Evolutionary conservation across 225 moss, liverwort and hornwort species (phyloP).

Genomic region (Sphagnum tenellum): DNA sequence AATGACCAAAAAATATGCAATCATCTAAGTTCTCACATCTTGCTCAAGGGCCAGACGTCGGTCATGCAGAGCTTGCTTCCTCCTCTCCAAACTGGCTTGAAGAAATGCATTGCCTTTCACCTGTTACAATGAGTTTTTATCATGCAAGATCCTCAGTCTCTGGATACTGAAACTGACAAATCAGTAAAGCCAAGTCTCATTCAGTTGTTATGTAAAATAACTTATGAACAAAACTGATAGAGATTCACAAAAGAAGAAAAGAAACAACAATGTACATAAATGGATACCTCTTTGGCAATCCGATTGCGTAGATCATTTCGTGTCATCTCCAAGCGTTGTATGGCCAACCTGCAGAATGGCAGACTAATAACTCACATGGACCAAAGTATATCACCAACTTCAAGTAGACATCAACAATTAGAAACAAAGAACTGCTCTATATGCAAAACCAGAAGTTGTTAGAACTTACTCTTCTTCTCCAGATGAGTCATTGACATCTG

Average conservation of each 20-base stretch:
- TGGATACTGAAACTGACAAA: too few species aligned
- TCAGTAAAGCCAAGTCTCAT: too few species aligned
- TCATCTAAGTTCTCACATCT: slow-evolving; percentile 32
- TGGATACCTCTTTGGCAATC: slow-evolving; percentile 78
- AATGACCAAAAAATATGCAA: too few species aligned
- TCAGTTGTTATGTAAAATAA: too few species aligned
- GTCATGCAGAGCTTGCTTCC: slow-evolving; percentile 87
- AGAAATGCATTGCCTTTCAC: slow-evolving; percentile 82
- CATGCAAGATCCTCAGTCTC: background rate
- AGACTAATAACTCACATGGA: background rate
- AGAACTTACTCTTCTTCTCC: slow-evolving; percentile 44
- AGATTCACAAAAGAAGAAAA: too few species aligned
- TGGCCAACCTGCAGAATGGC: slow-evolving; percentile 47
- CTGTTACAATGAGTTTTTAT: slow-evolving; percentile 16
- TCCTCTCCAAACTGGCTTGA: slow-evolving; percentile 91
- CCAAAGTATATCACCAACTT: too few species aligned
- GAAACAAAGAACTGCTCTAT: too few species aligned
- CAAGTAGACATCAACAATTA: too few species aligned
- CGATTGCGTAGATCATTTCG: slow-evolving; percentile 75
- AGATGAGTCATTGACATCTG: slow-evolving; percentile 35
- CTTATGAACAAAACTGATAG: too few species aligned
- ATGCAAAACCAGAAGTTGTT: too few species aligned
- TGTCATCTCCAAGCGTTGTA: slow-evolving; percentile 88
- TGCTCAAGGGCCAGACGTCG: slow-evolving; percentile 83
- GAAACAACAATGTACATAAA: too few species aligned